Base-by-base conservation (phyloP, 2,329 filamentous ascomycete genomes). In the Fusarium sp. region DNA sequence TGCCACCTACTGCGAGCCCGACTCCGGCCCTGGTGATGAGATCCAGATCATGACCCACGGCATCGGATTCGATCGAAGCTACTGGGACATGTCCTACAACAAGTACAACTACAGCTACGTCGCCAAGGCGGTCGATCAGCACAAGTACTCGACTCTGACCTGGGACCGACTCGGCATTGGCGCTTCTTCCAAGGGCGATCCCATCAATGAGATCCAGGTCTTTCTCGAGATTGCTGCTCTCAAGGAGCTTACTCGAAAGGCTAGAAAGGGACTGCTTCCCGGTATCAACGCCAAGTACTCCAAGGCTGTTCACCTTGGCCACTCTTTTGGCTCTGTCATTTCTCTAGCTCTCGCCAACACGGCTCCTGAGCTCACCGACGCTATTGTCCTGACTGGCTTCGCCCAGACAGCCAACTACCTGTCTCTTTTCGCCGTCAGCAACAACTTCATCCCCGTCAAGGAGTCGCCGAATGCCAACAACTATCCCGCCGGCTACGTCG, bases 121-220 rank as follows among this genome's bases (percentile, higher is more conserved):
- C 31, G 84, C 88, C 56, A 81, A 81, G 14, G 91, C 91, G 2
- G 84, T 91, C 2, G 86, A 85, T 6, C 83, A 84, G 10, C 84
- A 87, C 42, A 88, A 88, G 45, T 92, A 89, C 82, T 89, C 87
- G 35, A 91, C 90, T 3, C 85, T 93, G 54, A 82, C 86, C 11
- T 91, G 87, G 81, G 91, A 93, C 80, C 89, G 91, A 20, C 86
- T 92, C 7, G 91, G 91, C 35, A 86, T 92, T 47, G 90, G 88
- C 45, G 82, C 84, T 66, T 91, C 90, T 1, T 87, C 87, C 6
- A 89, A 88, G 76, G 89, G 88, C 58, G 87, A 92, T 52, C 86
- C 91, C 1, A 78, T 92, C 76, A 86, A 88, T 74, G 88, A 90
- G 78, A 88, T 92, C 64, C 91, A 93, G 78, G 82, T 86, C 20